Evolutionary conservation across 1,284 basidiomycete species (phyloP).

Genomic region (Irpex sp.): DNA sequence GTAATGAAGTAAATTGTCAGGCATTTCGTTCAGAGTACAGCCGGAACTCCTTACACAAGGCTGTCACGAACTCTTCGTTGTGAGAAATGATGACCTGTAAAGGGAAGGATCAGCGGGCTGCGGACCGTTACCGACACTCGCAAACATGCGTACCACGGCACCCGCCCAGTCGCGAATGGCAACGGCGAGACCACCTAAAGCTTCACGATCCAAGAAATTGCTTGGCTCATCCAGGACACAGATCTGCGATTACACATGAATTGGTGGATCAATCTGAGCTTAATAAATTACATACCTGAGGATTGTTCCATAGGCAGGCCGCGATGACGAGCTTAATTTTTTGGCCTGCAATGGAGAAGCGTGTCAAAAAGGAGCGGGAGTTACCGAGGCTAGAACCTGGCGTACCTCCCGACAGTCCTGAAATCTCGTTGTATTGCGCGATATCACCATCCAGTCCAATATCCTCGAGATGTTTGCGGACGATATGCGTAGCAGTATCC

Average conservation of each 20-base stretch:
- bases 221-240: constrained; percentile 92
- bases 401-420: constrained; percentile 81
- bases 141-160: constrained; percentile 67
- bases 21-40: constrained; percentile 4
- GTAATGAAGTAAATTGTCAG: constrained; percentile 3
- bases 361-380: neutral
- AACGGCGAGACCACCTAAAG: constrained; percentile 89
- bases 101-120: constrained; percentile 18
- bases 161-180: constrained; percentile 97
- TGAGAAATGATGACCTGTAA: constrained; percentile 91
- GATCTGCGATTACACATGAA: constrained; percentile 35
- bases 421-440: constrained; percentile 95
- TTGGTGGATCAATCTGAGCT: neutral
- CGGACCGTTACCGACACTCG: constrained; percentile 14
- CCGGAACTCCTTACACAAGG: constrained; percentile 64
- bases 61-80: constrained; percentile 88
- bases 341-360: constrained; percentile 51
- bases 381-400: constrained; percentile 1
- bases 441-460: constrained; percentile 97
- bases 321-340: constrained; percentile 98
- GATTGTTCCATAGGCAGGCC: constrained; percentile 94
- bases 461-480: constrained; percentile 89
- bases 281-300: constrained; percentile 53
- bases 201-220: constrained; percentile 93
- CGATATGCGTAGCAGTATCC: constrained; percentile 77